These are phyloP conservation scores for Phytophthora cryptogea DNA, from an alignment of 352 stramenopile genomes.

Conservation along the genomic window DNA sequence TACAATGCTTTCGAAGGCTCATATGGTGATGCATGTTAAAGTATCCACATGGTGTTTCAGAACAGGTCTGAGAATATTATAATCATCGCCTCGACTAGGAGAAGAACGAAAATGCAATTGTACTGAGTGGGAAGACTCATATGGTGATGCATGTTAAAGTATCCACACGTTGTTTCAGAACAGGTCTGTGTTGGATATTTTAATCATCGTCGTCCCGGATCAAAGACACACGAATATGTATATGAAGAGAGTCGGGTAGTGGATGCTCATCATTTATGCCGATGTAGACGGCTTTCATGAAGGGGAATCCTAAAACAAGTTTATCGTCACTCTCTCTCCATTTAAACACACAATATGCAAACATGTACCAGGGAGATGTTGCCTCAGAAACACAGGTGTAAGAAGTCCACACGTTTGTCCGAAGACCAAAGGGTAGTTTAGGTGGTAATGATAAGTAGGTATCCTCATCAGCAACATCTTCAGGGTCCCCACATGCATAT, in stretches of 20 bases:
- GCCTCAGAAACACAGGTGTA: conserved; percentile 93
- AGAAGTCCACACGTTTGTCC: conserved; percentile 78
- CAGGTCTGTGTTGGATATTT: conserved; percentile 87
- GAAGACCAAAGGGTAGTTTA: conserved; percentile 84
- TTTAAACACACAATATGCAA: conserved; percentile 16
- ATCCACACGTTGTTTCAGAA: conserved; percentile 88
- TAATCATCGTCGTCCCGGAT: conserved; percentile 71
- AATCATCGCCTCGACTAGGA: conserved; percentile 65
- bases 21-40: conserved; percentile 92
- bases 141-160: conserved; percentile 91
- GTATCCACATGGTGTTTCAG: conserved; percentile 82
- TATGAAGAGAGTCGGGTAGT: conserved; percentile 39
- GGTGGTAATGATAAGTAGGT: conserved; percentile 59
- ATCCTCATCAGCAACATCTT: conserved; percentile 62
- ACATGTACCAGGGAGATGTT: conserved; percentile 34
- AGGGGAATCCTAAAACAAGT: conserved; percentile 86
- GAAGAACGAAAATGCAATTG: conserved; percentile 6
- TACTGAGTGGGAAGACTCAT: conserved; percentile 54
- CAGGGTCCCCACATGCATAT: conserved; percentile 12
- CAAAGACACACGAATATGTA: conserved; percentile 10
- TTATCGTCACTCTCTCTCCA: conserved; percentile 66
- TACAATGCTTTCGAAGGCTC: conserved; percentile 39
- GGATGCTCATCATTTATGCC: conserved; percentile 80
- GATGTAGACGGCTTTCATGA: conserved; percentile 76
- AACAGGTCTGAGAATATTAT: conserved; percentile 86